Conservation (phyloP, 192 early-diverging fungal genomes). For the Cetraspora pellucida region DNA sequence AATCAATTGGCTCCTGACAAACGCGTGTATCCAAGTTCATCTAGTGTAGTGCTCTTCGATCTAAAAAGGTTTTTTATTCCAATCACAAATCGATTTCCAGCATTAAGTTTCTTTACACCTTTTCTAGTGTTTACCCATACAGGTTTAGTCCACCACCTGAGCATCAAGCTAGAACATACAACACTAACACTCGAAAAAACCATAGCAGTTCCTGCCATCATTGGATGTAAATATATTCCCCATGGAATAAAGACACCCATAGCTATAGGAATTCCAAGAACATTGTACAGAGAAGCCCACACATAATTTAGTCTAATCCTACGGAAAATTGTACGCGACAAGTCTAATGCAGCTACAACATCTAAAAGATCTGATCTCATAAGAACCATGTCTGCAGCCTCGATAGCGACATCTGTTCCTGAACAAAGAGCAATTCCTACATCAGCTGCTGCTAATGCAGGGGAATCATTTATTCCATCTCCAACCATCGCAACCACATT, state of each 20-base stretch:
- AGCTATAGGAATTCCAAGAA: slow-evolving; percentile 88
- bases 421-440: slow-evolving; percentile 87
- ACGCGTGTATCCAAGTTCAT: too few species aligned
- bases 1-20: too few species aligned
- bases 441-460: slow-evolving; percentile 83
- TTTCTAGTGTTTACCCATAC: slow-evolving; percentile 31
- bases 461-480: slow-evolving; percentile 96
- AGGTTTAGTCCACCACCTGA: slow-evolving; percentile 70
- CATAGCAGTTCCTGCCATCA: slow-evolving; percentile 95
- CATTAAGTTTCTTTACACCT: neutral
- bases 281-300: slow-evolving; percentile 90
- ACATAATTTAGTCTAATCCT: slow-evolving; percentile 86
- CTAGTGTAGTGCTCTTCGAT: too few species aligned
- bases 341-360: slow-evolving; percentile 84
- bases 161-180: slow-evolving; percentile 82
- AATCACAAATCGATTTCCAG: neutral
- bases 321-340: slow-evolving; percentile 80
- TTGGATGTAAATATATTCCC: slow-evolving; percentile 83
- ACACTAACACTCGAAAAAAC: slow-evolving; percentile 89
- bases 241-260: slow-evolving; percentile 91
- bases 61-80: too few species aligned
- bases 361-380: slow-evolving; percentile 87
- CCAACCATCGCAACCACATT: slow-evolving; percentile 90
- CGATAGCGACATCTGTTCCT: slow-evolving; percentile 94
- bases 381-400: slow-evolving; percentile 89